Conservation (phyloP, 345 rosid species). For the Psidium guajava region DNA sequence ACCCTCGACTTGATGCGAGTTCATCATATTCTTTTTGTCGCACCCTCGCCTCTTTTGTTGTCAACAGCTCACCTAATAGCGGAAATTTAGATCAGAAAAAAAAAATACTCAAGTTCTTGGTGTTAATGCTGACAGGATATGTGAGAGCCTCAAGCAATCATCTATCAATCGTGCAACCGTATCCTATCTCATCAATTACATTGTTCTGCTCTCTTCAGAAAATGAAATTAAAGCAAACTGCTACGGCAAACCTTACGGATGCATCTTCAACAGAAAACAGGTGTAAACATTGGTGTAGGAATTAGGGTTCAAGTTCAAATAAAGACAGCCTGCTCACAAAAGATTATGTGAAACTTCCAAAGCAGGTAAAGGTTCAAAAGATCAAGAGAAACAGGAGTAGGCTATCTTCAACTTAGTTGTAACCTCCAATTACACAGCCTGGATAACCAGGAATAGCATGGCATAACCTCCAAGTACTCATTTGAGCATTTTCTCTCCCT, state of each 20-base stretch:
- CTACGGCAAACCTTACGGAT: neutral
- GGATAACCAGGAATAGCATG: neutral
- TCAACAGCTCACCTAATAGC: constrained; percentile 61
- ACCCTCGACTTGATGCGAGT: constrained; percentile 26
- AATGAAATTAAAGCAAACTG: neutral
- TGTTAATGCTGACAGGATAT: neutral
- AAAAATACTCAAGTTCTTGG: neutral
- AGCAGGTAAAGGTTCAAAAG: neutral
- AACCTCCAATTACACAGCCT: neutral
- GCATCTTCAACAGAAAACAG: neutral
- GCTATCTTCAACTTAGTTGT: neutral
- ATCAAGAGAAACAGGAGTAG: neutral
- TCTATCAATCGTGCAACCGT: too few species aligned
- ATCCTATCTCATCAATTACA: neutral
- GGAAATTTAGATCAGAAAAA: neutral
- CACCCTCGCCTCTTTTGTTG: constrained; percentile 57
- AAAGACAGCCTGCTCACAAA: neutral
- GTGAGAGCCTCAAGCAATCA: neutral
- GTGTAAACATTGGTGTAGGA: neutral
- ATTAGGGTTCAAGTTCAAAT: neutral
- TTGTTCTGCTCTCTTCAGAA: neutral
- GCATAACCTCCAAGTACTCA: neutral
- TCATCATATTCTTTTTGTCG: constrained; percentile 59
- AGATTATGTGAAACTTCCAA: too few species aligned
- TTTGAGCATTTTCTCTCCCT: neutral